Evolutionary conservation across 2,329 filamentous ascomycete genomes (phyloP).

Genomic region (Sordariomycetes sp.): DNA sequence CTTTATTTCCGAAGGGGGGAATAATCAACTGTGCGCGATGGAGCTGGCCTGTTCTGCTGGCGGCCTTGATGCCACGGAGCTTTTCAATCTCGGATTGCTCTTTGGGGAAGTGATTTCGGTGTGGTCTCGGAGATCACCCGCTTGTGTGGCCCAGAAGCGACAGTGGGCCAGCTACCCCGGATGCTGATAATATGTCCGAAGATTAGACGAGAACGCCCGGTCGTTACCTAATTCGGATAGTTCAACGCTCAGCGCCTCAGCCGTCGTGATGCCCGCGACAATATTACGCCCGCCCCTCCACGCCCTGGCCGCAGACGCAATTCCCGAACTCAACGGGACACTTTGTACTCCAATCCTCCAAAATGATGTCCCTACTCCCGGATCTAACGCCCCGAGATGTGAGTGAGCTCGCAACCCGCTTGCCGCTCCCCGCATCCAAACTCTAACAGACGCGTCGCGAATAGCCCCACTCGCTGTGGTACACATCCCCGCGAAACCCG

Average conservation of each 20-base stretch:
- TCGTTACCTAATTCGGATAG: not conserved
- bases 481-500: constrained; percentile 49
- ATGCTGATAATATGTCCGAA: not conserved
- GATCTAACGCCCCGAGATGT: constrained; percentile 63
- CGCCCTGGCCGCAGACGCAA: not conserved
- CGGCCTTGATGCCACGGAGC: not conserved
- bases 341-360: constrained; percentile 4
- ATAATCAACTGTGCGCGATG: not conserved
- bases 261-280: not conserved
- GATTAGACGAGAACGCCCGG: not conserved
- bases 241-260: not conserved
- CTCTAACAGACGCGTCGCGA: constrained; percentile 4
- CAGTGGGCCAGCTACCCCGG: not conserved
- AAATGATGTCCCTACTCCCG: constrained; percentile 54
- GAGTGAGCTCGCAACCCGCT: constrained; percentile 15
- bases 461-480: constrained; percentile 66
- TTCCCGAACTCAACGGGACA: not conserved
- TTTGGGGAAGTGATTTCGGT: too few relatives aligned
- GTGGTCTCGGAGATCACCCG: too few relatives aligned
- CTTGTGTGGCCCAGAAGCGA: not conserved
- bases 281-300: not conserved
- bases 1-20: not conserved
- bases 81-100: too few relatives aligned
- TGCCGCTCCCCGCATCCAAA: not conserved
- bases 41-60: not conserved